Evolutionary conservation across 176 grass and related monocot genomes (phyloP).

Genomic region (Oropetium thomaeum): DNA sequence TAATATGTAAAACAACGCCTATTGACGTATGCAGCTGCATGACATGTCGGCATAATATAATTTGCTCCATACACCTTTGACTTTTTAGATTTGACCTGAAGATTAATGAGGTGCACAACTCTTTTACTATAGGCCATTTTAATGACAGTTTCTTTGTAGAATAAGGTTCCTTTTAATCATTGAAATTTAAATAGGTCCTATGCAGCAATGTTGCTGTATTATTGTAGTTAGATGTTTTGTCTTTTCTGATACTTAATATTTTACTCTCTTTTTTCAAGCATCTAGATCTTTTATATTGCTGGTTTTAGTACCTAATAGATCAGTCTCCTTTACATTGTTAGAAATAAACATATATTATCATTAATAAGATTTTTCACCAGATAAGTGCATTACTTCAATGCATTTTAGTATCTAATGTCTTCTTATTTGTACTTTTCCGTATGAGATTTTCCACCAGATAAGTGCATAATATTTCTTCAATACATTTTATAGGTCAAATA

Average conservation of each 20-base stretch:
- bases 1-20: not conserved
- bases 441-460: slow-evolving; percentile 15
- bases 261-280: not conserved
- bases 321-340: not conserved
- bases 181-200: not conserved
- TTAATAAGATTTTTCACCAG: no score
- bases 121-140: slow-evolving; percentile 13
- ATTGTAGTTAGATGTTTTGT: slow-evolving; percentile 5
- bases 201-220: not conserved
- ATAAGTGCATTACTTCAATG: no score
- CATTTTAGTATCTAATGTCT: not conserved
- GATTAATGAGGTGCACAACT: not conserved
- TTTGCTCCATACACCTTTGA: not conserved
- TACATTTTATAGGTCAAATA: slow-evolving; percentile 64
- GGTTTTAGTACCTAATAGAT: not conserved
- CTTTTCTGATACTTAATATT: not conserved
- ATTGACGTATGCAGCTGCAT: not conserved
- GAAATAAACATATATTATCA: not conserved
- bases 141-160: not conserved
- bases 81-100: not conserved
- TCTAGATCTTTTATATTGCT: not conserved
- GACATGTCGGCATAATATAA: not conserved
- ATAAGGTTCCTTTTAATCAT: not conserved
- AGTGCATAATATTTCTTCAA: not conserved
- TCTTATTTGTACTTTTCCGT: slow-evolving; percentile 14